Conservation (phyloP, 306 rosid species). For the Cucurbita ficifolia region DNA sequence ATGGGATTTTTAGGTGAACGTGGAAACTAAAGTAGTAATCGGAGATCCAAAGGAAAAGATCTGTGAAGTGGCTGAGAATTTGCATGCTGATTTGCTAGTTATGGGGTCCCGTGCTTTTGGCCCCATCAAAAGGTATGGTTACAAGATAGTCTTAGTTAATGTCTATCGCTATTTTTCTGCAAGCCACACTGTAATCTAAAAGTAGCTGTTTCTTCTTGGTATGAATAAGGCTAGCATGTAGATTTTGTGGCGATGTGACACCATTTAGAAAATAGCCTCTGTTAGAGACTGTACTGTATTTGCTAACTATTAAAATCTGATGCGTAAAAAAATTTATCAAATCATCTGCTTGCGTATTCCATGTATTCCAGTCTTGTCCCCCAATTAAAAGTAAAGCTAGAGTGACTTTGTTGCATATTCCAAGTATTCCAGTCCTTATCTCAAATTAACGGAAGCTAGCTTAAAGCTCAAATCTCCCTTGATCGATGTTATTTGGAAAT, state of each 20-base stretch:
- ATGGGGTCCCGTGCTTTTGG: constrained; percentile 77
- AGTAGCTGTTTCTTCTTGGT: neutral
- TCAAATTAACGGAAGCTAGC: too few relatives aligned
- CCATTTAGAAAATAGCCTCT: neutral
- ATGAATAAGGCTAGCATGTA: neutral
- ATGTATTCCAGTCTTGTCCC: too few relatives aligned
- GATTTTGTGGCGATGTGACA: neutral
- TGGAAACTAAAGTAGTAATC: constrained; percentile 50
- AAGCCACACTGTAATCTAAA: neutral
- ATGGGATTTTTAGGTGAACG: constrained; percentile 19
- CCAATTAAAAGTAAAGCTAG: neutral
- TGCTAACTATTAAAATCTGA: neutral
- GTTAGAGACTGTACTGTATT: neutral
- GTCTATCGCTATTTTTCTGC: neutral
- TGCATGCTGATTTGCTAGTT: constrained; percentile 73
- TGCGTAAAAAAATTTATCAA: neutral
- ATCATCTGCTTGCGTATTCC: neutral
- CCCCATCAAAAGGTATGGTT: constrained; percentile 57
- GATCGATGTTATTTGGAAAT: too few relatives aligned
- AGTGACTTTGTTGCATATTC: neutral
- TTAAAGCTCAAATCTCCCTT: too few relatives aligned
- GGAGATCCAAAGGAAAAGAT: constrained; percentile 94
- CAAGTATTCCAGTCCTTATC: too few relatives aligned
- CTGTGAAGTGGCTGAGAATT: constrained; percentile 51
- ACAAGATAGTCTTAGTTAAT: neutral